Percentiles rank a stretch among this genome's conserved stretches.
phyloP scores from a whole-genome alignment of 257 asterid species.

The Craterostigma plantagineum region DNA sequence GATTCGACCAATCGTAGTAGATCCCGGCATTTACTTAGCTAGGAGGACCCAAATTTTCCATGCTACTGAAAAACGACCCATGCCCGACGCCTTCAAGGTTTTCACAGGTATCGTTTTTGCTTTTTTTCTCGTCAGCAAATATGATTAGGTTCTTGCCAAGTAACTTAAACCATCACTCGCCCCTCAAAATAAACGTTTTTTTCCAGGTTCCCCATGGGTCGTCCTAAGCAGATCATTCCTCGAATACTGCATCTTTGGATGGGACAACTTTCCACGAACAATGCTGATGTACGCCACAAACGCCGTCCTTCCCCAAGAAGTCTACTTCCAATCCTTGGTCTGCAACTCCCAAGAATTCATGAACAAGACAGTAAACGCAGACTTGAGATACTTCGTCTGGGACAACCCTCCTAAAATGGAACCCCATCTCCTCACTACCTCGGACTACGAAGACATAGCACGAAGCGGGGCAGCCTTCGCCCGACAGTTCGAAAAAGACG shows the following conservation, averaged over 20 bases:
- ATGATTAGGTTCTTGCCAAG: no score
- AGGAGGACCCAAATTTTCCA: slow-evolving; percentile 74
- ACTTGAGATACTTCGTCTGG: slow-evolving; percentile 83
- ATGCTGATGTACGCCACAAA: slow-evolving; percentile 76
- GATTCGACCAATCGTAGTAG: slow-evolving; percentile 73
- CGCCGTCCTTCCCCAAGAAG: slow-evolving; percentile 58
- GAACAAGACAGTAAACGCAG: slow-evolving; percentile 69
- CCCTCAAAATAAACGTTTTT: not conserved
- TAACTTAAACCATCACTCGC: no score
- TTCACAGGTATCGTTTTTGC: slow-evolving; percentile 61
- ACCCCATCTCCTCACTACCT: slow-evolving; percentile 45
- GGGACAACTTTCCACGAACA: slow-evolving; percentile 96
- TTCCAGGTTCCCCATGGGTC: slow-evolving; percentile 94
- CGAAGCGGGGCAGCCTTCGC: slow-evolving; percentile 92
- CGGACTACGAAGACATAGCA: slow-evolving; percentile 48
- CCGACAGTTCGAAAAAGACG: slow-evolving; percentile 48
- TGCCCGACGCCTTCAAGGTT: slow-evolving; percentile 79
- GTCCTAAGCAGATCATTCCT: slow-evolving; percentile 74
- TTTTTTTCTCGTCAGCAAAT: no score
- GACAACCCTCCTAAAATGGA: slow-evolving; percentile 97
- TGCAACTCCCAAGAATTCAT: slow-evolving; percentile 69
- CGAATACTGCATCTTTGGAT: slow-evolving; percentile 72
- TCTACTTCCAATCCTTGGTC: slow-evolving; percentile 78
- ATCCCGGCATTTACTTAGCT: slow-evolving; percentile 81
- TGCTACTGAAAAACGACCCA: slow-evolving; percentile 83